Conservation (phyloP, 371 early-diverging fungal species). For the Cokeromyces recurvatus region DNA sequence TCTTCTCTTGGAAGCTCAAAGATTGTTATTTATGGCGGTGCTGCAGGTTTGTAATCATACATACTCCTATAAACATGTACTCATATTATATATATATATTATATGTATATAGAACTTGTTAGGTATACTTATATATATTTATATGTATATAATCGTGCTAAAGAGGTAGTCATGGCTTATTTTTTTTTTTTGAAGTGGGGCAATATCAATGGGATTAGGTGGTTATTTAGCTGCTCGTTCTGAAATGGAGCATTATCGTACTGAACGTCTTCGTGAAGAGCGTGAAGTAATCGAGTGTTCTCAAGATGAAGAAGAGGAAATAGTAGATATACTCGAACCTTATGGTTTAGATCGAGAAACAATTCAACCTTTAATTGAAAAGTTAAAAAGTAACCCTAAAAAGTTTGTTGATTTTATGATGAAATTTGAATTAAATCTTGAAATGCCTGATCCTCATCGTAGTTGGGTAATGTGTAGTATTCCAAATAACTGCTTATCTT, state of each 20-base stretch:
- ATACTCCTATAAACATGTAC: too few relatives aligned
- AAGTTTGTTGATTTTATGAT: conserved; percentile 76
- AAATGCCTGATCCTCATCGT: conserved; percentile 56
- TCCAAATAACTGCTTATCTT: background rate
- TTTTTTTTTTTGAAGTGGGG: conserved; percentile 28
- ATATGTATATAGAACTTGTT: conserved; percentile 28
- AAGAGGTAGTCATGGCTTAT: too few relatives aligned
- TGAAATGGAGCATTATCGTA: conserved; percentile 68
- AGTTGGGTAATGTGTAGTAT: conserved; percentile 45
- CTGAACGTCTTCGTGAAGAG: conserved; percentile 56
- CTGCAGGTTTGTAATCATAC: conserved; percentile 41
- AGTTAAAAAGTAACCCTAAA: conserved; percentile 49
- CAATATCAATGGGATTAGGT: conserved; percentile 58
- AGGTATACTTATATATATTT: too few relatives aligned
- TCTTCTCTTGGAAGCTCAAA: conserved; percentile 54
- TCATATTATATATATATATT: too few relatives aligned
- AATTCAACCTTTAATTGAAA: conserved; percentile 58
- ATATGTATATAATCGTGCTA: too few relatives aligned
- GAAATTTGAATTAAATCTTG: conserved; percentile 67
- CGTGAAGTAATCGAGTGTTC: conserved; percentile 55
- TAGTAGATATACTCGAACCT: conserved; percentile 56
- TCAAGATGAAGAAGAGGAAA: conserved; percentile 62
- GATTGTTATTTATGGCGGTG: conserved; percentile 66
- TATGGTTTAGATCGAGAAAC: conserved; percentile 55
- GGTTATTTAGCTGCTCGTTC: conserved; percentile 65